Evolutionary conservation across 1,284 basidiomycete species (phyloP), one percentile per base, ranked within the genome.

Genomic region (Termitomyces sp.): DNA sequence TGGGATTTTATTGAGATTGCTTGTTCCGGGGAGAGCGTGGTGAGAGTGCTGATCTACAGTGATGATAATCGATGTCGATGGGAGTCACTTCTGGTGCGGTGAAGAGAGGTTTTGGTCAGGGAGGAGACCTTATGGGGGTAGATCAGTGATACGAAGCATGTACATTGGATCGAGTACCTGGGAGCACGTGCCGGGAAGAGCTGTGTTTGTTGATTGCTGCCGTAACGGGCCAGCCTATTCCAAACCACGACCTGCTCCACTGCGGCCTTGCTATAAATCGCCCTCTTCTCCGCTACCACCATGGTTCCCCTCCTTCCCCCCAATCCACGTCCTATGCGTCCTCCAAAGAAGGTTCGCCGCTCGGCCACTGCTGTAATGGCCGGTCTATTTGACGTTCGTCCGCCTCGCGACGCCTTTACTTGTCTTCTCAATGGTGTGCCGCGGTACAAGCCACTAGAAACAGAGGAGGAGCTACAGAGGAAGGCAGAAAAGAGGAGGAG

Each of bases 351-450:
- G 52, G 73, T 70, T 7, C 79, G 87, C 18, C 83, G 87, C 54
- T 84, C 78, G 48, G 88, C 87, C 46, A 90, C 87, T 9, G 64
- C 80, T 13, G 83, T 90, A 39, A 78, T 89, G 67, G 81, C 86
- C 0, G 87, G 87, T 60, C 71, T 76, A 61, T 88, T 86, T 67
- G 87, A 90, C 72, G 66, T 74, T 4, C 77, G 76, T 33, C 82
- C 84, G 0, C 62, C 75, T 28, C 78, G 87, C 64, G 87, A 89
- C 69, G 85, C 86, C 55, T 74, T 90, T 58, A 90, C 87, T 11
- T 86, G 83, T 68, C 65, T 89, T 42, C 71, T 89, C 61, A 89
- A 90, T 64, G 85, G 86, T 50, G 82, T 89, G 38, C 77, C 76
- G 0, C 78, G 79, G 6, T 83, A 87, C 64, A 78, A 78, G 55